Conservation (phyloP, 1,284 basidiomycete species). For the Violaceomyces palustris region DNA sequence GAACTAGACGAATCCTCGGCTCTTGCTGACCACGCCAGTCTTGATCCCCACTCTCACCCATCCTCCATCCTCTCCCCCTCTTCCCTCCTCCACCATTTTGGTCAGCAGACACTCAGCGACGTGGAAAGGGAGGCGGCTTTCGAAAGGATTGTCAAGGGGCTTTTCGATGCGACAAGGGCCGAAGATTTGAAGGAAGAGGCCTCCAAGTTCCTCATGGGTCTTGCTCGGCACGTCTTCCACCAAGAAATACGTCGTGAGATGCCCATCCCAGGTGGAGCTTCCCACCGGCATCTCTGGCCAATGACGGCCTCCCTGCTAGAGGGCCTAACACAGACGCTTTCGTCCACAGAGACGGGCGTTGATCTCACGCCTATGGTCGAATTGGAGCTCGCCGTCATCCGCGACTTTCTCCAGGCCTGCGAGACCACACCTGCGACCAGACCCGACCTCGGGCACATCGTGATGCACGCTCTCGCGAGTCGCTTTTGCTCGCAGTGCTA, state of each 20-base stretch:
- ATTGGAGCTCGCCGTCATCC: constrained; percentile 39
- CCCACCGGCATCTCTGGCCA: constrained; percentile 60
- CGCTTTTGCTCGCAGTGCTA: constrained; percentile 51
- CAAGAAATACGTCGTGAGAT: constrained; percentile 54
- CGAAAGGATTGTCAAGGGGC: constrained; percentile 62
- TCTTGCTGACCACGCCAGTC: no score
- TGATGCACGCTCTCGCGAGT: constrained; percentile 48
- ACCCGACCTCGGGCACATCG: constrained; percentile 36
- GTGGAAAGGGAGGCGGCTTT: constrained; percentile 73
- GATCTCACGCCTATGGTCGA: constrained; percentile 48
- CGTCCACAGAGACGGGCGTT: constrained; percentile 34
- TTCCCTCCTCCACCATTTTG: no score
- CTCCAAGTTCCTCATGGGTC: constrained; percentile 63
- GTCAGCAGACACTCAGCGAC: constrained; percentile 29
- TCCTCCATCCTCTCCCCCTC: no score
- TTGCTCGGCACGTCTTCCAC: constrained; percentile 66
- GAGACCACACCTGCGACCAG: constrained; percentile 37
- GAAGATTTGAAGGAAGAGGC: constrained; percentile 68
- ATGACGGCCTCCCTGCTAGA: constrained; percentile 53
- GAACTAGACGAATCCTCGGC: no score
- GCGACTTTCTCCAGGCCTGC: constrained; percentile 31
- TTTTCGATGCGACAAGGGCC: constrained; percentile 72
- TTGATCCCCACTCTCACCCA: no score
- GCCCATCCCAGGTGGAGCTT: constrained; percentile 54
- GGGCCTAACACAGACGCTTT: constrained; percentile 39